Percentiles rank a stretch among this genome's conserved stretches.
Evolutionary conservation across 805 yeast species (phyloP).

Genomic region (Metschnikowia aberdeeniae): DNA sequence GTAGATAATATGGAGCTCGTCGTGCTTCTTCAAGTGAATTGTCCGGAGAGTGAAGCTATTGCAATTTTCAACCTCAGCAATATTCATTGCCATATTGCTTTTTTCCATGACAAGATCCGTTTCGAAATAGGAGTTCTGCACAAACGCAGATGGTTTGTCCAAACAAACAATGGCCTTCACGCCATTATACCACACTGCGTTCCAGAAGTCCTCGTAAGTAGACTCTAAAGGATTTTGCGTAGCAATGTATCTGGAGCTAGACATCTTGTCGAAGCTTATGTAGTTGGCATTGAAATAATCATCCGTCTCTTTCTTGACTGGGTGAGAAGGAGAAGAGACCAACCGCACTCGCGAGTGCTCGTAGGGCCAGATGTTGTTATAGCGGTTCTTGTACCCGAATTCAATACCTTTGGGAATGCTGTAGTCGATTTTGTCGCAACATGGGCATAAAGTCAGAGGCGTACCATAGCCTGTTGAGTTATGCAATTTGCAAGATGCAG

Average conservation of each 20-base stretch:
- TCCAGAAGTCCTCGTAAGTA: constrained; percentile 44
- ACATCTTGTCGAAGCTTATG: constrained; percentile 26
- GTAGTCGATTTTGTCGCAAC: constrained; percentile 38
- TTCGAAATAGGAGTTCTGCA: constrained; percentile 18
- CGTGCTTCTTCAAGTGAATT: constrained; percentile 11
- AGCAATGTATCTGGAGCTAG: constrained; percentile 35
- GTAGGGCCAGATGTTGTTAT: constrained; percentile 83
- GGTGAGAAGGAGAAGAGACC: constrained; percentile 18
- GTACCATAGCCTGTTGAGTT: constrained; percentile 28
- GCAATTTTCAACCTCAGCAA: constrained; percentile 7
- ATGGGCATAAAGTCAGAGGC: constrained; percentile 40
- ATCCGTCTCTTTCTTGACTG: constrained; percentile 19
- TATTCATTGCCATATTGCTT: constrained; percentile 13
- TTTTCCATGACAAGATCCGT: constrained; percentile 17
- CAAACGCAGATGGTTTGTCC: constrained; percentile 23
- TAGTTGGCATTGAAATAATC: constrained; percentile 47
- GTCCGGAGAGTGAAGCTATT: constrained; percentile 16
- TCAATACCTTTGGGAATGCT: constrained; percentile 63
- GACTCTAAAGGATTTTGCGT: constrained; percentile 43
- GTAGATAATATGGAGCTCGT: constrained; percentile 20
- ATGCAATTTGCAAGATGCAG: constrained; percentile 9
- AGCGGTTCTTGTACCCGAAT: constrained; percentile 75
- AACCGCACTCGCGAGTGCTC: constrained; percentile 80
- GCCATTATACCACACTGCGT: constrained; percentile 30
- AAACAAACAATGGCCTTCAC: constrained; percentile 35